Evolutionary conservation across 2,329 filamentous ascomycete species (phyloP), one percentile per base, ranked within the genome.

Genomic region (Thermochaetoides dissita): DNA sequence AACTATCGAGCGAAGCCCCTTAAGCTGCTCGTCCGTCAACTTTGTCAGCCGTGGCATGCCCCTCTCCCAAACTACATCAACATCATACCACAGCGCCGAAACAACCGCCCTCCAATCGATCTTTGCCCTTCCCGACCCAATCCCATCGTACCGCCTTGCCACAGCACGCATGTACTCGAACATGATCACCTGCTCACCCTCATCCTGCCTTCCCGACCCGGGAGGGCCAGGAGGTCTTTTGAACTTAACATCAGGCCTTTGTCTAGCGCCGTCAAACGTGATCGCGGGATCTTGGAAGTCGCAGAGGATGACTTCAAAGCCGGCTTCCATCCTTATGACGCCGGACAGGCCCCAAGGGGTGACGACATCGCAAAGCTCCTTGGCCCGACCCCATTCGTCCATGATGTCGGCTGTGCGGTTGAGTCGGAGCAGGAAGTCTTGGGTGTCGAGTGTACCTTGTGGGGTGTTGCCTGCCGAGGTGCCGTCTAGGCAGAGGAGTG

Each of bases 301-400:
- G 55, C 80, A 85, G 12, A 80, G 63, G 39, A 84, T 79, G 41
- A 82, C 66, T 57, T 85, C 81, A 49, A 84, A 84, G 0, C 81
- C 81, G 11, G 70, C 68, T 53, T 85, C 81, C 68, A 79, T 79
- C 8, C 80, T 69, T 2, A 84, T 58, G 17, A 83, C 63, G 0
- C 76, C 78, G 51, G 83, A 74, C n/a, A 82, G 62, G 8, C 72
- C 72, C 78, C 56, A 74, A 41, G 51, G 57, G 45, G 36, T 57
- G 8, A 71, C 66, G 8, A 80, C 50, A 0, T 66, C 57, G 55
- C 81, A 85, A 1, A 83, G 58, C 1, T 65, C 63, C 1, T 51
- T 38, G 0, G 77, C 79, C 6, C 79, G 72, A 2, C 59, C 55
- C 6, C 46, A 50, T 41, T 84, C 79, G 36, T 60, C 62, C 49